These are phyloP conservation scores for Marchantia paleacea DNA, from an alignment of 225 moss, liverwort and hornwort species.

Conservation along the genomic window DNA sequence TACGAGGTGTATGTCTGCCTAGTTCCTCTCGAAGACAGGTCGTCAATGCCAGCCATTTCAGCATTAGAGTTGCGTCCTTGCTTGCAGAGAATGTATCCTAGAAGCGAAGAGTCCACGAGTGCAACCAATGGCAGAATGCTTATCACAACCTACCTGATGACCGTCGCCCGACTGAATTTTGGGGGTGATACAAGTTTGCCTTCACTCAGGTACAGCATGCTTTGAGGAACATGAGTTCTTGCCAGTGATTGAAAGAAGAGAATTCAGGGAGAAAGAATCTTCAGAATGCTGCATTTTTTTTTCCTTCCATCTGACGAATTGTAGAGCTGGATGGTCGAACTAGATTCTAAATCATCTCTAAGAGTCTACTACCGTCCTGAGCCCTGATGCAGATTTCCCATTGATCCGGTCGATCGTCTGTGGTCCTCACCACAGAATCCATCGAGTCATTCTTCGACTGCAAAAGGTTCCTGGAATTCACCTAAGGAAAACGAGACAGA, in stretches of 20 bases:
- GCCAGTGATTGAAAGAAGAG: too few species aligned
- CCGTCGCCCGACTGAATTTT: constrained; percentile 6
- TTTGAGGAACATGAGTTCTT: too few species aligned
- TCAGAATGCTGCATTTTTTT: too few species aligned
- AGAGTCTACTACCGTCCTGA: too few species aligned
- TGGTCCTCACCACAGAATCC: background rate
- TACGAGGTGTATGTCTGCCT: background rate
- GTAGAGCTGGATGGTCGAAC: too few species aligned
- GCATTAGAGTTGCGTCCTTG: constrained; percentile 7
- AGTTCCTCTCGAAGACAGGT: constrained; percentile 15
- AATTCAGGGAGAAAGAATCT: too few species aligned
- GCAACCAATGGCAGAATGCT: background rate
- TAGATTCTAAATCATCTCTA: too few species aligned
- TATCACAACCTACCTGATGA: background rate
- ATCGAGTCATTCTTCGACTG: background rate
- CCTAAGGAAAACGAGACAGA: too few species aligned
- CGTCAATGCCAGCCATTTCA: constrained; percentile 19
- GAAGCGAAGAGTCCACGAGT: background rate
- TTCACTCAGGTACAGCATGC: background rate
- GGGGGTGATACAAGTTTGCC: background rate
- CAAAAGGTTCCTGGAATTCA: background rate
- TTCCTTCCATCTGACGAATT: too few species aligned
- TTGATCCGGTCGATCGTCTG: background rate
- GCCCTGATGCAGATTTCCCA: background rate
- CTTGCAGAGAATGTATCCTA: background rate